Evolutionary conservation across 768 basidiomycete genomes (phyloP), one percentile per base, ranked within the genome.

Genomic region (Suillus discolor): DNA sequence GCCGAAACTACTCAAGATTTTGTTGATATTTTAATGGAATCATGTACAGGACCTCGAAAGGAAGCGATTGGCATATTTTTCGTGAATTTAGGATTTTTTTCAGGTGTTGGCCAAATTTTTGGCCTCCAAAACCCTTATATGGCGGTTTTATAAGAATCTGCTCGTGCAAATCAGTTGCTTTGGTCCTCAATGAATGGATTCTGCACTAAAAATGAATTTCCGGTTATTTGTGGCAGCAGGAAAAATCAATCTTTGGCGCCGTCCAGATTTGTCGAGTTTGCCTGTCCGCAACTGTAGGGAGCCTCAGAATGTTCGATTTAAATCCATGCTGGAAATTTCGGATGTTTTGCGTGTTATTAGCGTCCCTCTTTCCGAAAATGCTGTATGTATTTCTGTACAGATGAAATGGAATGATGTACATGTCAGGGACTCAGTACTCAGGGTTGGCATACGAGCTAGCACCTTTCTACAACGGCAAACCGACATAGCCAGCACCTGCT

Each of bases 401-500:
- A n/a, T 20, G 38, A 23, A 34, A 53, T 16, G 25, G 15, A 11
- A 6, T 42, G 53, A 16, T 44, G 60, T 63, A 63, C 20, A 62
- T 61, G 12, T n/a, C n/a, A n/a, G n/a, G n/a, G n/a, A n/a, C n/a
- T n/a, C n/a, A n/a, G n/a, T n/a, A n/a, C n/a, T 28, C 25, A 20
- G 20, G 23, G 11, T 55, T 38, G 18, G 18, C 36, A 49, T 25
- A 41, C 31, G 13, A n/a, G n/a, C n/a, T n/a, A 39, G 16, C 20
- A 34, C 11, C 34, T 31, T 18, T 61, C n/a, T 63, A 62, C 68
- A 75, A 5, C 18, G 72, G 61, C n/a, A 77, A 68, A 44, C 69
- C 74, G 23, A 65, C 51, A 66, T 77, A 79, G 1, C 57, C 62
- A 65, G 69, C 36, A 12, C 74, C 73, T 3, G 70, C 71, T 7